phyloP scores from a whole-genome alignment of 106 monocot species.

The Dendrobium huoshanense region DNA sequence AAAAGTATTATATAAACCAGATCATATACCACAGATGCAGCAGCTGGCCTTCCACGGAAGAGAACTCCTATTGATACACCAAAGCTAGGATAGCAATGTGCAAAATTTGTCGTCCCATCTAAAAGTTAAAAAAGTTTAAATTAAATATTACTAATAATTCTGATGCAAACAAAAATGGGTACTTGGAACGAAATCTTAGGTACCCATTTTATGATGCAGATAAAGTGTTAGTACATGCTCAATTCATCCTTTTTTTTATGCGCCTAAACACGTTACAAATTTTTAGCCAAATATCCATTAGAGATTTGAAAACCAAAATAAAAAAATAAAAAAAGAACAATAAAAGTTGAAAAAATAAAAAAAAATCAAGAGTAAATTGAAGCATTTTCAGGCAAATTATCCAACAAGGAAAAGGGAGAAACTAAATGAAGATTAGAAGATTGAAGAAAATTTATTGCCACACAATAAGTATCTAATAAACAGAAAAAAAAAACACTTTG shows the following conservation, averaged over 20 bases:
- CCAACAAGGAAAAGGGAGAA: not conserved
- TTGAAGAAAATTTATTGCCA: too few relatives aligned
- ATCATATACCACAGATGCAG: conserved; percentile 78
- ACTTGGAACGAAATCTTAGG: not conserved
- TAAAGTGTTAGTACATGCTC: too few relatives aligned
- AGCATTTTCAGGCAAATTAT: not conserved
- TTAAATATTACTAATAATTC: not conserved
- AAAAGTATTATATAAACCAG: not conserved
- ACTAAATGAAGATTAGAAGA: not conserved
- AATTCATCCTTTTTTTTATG: too few relatives aligned
- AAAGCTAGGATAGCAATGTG: conserved; percentile 98
- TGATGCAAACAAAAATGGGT: not conserved
- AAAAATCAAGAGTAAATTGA: not conserved
- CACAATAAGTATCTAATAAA: too few relatives aligned
- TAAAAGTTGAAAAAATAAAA: not conserved
- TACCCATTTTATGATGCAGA: too few relatives aligned
- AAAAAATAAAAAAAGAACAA: not conserved
- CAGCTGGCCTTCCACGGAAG: conserved; percentile 88
- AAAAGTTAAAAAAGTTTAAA: conserved; percentile 14
- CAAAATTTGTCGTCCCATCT: conserved; percentile 99
- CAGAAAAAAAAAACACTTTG: too few relatives aligned
- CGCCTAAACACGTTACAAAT: too few relatives aligned
- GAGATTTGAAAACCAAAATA: not conserved
- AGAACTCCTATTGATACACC: conserved; percentile 95
- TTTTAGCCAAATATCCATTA: too few relatives aligned